Evolutionary conservation across 257 asterid genomes (phyloP), one percentile per base, ranked within the genome.

Genomic region (Ocimum tenuiflorum): DNA sequence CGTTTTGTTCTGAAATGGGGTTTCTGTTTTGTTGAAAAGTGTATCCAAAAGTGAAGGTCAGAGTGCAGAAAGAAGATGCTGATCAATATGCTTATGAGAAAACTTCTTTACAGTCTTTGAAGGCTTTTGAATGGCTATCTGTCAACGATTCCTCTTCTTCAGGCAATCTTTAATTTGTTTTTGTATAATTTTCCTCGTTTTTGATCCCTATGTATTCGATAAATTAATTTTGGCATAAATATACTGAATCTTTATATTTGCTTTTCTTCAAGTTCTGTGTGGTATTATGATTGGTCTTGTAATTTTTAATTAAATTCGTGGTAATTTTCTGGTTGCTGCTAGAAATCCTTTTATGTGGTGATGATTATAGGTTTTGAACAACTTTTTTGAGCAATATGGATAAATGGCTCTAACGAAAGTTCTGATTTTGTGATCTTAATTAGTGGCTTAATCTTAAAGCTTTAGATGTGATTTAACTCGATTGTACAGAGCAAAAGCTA

Each of bases 41-140:
- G 95, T 91, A 91, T 77, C 97, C 97, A 48, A 91, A 77, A 73
- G 97, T 91, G 74, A 91, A 81, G 83, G 97, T 88, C 85, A 86
- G 81, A 61, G 77, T 38, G 46, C 80, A 88, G 58, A 73, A 73
- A 66, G 96, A 88, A 63, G 88, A 81, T 41, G 95, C 74, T 58
- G 96, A 84, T 75, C 84, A 78, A 27, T 83, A 78, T 86, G 89
- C 78, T 63, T 80, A 72, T 69, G 96, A 83, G 77, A 79, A 72
- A 71, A 78, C 52, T 72, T 88, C 95, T 65, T 71, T 91, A 79
- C 80, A 82, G 65, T 88, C 89, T 9, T 59, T 86, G 67, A 91
- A 82, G 81, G 89, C 82, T 13, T 82, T 87, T 78, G 82, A 79
- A 52, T 82, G 82, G 81, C 75, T 87, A 7, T 85, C 95, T 70